A percentile compares a stretch with the other conserved stretches of the same genome.
Conservation (phyloP, 306 rosid genomes). For the Hippophae tibetana region DNA sequence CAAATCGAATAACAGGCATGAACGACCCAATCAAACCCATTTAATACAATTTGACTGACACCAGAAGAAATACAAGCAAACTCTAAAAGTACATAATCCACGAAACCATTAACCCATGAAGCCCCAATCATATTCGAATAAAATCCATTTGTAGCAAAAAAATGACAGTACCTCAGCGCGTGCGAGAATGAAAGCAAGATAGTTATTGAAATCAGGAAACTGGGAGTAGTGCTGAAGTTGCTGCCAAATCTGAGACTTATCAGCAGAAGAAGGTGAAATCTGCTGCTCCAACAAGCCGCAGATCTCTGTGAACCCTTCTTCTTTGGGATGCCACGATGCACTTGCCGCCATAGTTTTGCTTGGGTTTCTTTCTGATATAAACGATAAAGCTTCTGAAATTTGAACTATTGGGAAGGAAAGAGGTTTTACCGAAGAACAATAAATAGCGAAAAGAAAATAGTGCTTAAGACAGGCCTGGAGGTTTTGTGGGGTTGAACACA, state of each 20-base stretch:
- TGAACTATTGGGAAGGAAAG: neutral
- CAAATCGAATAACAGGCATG: neutral
- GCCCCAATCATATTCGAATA: neutral
- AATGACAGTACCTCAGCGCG: slow-evolving; percentile 63
- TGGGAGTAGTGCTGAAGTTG: slow-evolving; percentile 83
- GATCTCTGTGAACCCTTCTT: slow-evolving; percentile 92
- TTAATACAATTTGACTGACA: neutral
- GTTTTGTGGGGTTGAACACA: slow-evolving; percentile 16
- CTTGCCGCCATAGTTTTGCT: slow-evolving; percentile 46
- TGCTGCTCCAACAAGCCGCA: slow-evolving; percentile 86
- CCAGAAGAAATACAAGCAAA: neutral
- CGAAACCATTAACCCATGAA: slow-evolving; percentile 8
- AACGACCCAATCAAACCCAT: neutral
- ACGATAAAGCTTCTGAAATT: neutral
- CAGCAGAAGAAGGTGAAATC: slow-evolving; percentile 85
- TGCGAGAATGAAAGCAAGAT: slow-evolving; percentile 81
- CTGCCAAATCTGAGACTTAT: slow-evolving; percentile 98
- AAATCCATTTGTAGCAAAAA: neutral
- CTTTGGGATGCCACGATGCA: slow-evolving; percentile 83
- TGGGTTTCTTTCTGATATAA: neutral
- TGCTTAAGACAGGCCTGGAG: slow-evolving; percentile 10
- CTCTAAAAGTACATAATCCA: slow-evolving; percentile 4
- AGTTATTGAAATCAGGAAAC: slow-evolving; percentile 90
- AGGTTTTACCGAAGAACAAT: slow-evolving; percentile 6
- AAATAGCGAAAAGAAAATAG: neutral